Conservation (phyloP, 768 basidiomycete species). For the Sarcodon aspratus region DNA sequence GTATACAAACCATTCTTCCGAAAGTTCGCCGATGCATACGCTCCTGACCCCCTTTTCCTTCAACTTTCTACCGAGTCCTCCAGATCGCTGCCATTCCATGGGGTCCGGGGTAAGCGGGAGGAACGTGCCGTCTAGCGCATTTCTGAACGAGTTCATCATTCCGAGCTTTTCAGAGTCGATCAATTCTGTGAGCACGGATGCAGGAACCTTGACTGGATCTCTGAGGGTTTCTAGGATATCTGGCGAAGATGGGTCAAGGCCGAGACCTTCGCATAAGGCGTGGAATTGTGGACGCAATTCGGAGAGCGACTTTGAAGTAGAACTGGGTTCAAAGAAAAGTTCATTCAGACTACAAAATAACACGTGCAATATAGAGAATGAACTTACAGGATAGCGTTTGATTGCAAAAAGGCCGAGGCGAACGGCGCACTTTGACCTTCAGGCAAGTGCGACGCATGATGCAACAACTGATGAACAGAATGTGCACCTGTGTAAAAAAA, state of each 20-base stretch:
- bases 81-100: conserved; percentile 59
- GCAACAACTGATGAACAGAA: conserved; percentile 64
- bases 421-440: conserved; percentile 48
- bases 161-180: conserved; percentile 52
- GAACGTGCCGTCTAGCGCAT: conserved; percentile 50
- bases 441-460: conserved; percentile 55
- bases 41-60: conserved; percentile 45
- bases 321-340: conserved; percentile 19
- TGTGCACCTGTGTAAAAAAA: conserved; percentile 41
- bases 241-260: conserved; percentile 39
- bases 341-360: not conserved
- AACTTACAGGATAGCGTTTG: conserved; percentile 61
- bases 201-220: conserved; percentile 36
- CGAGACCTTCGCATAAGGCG: conserved; percentile 45
- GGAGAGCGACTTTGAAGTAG: conserved; percentile 45
- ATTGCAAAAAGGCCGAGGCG: conserved; percentile 54
- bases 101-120: conserved; percentile 38
- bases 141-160: conserved; percentile 55
- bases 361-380: not conserved
- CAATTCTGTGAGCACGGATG: conserved; percentile 36
- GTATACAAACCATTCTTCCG: conserved; percentile 73
- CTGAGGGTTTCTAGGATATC: conserved; percentile 39
- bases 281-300: conserved; percentile 53
- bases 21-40: conserved; percentile 56
- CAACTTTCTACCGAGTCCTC: conserved; percentile 43